These are phyloP conservation scores for Planoprotostelium fungivorum DNA, from an alignment of 78 protist species.

Conservation along the genomic window DNA sequence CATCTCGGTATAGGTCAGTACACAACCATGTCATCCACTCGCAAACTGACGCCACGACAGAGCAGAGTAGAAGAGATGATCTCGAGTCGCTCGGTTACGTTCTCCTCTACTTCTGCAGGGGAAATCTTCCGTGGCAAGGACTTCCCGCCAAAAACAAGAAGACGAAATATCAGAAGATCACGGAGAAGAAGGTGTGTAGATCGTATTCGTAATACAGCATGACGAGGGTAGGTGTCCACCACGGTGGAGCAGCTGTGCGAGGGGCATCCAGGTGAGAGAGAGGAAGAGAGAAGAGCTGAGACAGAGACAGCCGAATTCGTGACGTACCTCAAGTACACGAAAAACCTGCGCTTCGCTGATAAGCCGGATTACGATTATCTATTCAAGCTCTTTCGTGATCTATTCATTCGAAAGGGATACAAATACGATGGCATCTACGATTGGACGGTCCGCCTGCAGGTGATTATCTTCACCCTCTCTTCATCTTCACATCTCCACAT, in stretches of 20 bases:
- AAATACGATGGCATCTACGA: conserved; percentile 68
- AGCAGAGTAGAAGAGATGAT: conserved; percentile 88
- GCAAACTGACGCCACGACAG: neutral
- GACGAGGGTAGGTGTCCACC: conserved; percentile 60
- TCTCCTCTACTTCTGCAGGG: conserved; percentile 78
- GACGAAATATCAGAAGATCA: conserved; percentile 85
- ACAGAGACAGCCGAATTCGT: conserved; percentile 27
- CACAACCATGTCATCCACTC: neutral
- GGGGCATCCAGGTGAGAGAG: conserved; percentile 16
- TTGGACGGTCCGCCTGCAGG: conserved; percentile 58
- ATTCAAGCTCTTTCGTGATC: conserved; percentile 76
- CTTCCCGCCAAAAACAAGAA: conserved; percentile 76
- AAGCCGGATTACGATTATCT: conserved; percentile 91
- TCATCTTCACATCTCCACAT: neutral
- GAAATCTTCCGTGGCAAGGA: conserved; percentile 95
- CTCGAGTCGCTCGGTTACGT: conserved; percentile 87
- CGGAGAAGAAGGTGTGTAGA: conserved; percentile 80
- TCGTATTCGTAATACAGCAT: no score
- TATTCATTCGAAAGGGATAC: conserved; percentile 64
- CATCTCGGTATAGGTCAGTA: conserved; percentile 81
- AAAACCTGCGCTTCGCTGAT: conserved; percentile 59
- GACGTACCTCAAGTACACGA: conserved; percentile 56
- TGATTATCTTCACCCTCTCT: neutral
- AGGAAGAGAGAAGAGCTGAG: neutral
- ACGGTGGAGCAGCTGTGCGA: conserved; percentile 71